Base-by-base conservation (phyloP, 2,329 filamentous ascomycete genomes). In the Blastomyces parvus region DNA sequence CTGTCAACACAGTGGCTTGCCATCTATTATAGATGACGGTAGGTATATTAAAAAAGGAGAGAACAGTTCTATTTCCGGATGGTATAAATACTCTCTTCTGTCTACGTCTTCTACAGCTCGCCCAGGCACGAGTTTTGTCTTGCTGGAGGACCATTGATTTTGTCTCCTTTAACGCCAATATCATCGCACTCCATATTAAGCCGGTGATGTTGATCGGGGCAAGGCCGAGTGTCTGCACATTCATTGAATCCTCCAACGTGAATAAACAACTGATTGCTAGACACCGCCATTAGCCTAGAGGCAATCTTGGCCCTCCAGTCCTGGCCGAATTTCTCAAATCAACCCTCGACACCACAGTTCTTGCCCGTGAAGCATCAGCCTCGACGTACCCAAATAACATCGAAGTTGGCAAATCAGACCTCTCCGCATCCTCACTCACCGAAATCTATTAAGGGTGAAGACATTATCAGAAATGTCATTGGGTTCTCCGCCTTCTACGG, bases 381-480 rank as follows among this genome's bases (percentile, higher is more conserved):
- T 72, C 76, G 36, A 71, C 71, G 0, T 70, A 73, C 62, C 75
- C 77, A 1, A 61, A 72, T 0, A 70, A 72, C 38, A 74, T 82
- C 59, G 72, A 74, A 8, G 77, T 84, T 40, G 70, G 80, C 66
- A 74, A 75, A 8, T 78, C 80, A 36, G 78, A 85, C 69, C 82
- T 78, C 17, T 80, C 78, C 1, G 70, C 80, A 2, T 71, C 78
- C 0, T 81, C 81, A 27, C 78, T 88, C 17, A 50, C 53, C 40
- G 38, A 33, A 4, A 82, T 81, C 2, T 78, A n/a, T 88, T 58
- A 68, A 78, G 57, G 82, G 81, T 48, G 80, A 85, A 63, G 84
- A 87, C 65, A 85, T 81, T 0, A 76, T 87, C 22, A 71, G 87
- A 36, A 76, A 77, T 1, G 74, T 79, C 0, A 73, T 84, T 50